Conservation (phyloP, 352 stramenopile species). For the Pythium folliculosum region DNA sequence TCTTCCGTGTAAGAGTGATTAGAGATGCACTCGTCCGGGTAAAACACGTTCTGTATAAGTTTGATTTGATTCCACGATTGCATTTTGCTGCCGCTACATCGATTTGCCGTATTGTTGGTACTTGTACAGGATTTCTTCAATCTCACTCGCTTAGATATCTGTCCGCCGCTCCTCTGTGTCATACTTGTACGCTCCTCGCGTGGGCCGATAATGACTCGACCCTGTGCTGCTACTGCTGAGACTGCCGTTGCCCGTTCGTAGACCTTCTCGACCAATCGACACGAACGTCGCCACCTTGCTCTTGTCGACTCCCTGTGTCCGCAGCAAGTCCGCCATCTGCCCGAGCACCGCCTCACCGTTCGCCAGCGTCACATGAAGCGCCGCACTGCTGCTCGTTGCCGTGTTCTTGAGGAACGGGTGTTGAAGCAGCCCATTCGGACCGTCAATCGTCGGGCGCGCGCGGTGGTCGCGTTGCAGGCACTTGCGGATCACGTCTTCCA, state of each 20-base stretch:
- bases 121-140: background rate
- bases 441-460: conserved; percentile 78
- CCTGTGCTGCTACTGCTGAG: background rate
- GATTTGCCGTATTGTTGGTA: background rate
- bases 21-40: background rate
- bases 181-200: conserved; percentile 41
- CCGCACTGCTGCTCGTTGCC: background rate
- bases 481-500: conserved; percentile 86
- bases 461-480: conserved; percentile 88
- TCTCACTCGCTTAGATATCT: conserved; percentile 48
- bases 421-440: conserved; percentile 69
- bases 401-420: conserved; percentile 75
- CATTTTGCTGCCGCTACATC: background rate
- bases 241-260: conserved; percentile 9
- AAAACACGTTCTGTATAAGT: background rate
- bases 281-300: conserved; percentile 54
- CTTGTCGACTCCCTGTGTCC: conserved; percentile 45
- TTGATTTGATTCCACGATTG: background rate
- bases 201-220: conserved; percentile 15
- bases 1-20: background rate
- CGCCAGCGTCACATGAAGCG: conserved; percentile 33
- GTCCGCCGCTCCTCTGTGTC: conserved; percentile 66
- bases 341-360: conserved; percentile 33
- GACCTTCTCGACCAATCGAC: conserved; percentile 45
- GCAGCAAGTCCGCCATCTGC: conserved; percentile 53